Evolutionary conservation across 352 stramenopile genomes (phyloP).

Genomic region (Globisporangium apiculatum): DNA sequence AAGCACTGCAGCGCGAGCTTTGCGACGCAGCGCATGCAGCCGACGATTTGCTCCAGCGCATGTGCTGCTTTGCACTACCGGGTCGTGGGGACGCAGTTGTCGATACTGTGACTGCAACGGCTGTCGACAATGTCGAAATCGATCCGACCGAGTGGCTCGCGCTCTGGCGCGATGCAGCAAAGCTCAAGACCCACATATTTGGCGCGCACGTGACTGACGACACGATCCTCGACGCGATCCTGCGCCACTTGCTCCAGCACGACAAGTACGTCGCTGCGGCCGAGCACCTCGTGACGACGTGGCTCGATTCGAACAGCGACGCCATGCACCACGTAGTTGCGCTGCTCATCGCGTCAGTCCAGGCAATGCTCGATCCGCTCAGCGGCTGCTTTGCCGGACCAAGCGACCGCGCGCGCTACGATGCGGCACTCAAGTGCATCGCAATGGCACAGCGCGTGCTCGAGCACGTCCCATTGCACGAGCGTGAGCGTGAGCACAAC

Average conservation of each 20-base stretch:
- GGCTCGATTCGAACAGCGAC: slow-evolving; percentile 35
- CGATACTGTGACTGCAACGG: background rate
- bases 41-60: slow-evolving; percentile 31
- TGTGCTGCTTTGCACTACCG: slow-evolving; percentile 37
- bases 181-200: slow-evolving; percentile 69
- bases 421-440: slow-evolving; percentile 25
- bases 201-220: slow-evolving; percentile 49
- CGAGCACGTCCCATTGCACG: slow-evolving; percentile 14
- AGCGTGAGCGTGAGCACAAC: background rate
- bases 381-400: slow-evolving; percentile 24
- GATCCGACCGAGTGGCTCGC: slow-evolving; percentile 32
- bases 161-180: slow-evolving; percentile 52
- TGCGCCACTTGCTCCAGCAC: slow-evolving; percentile 36
- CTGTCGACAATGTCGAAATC: background rate
- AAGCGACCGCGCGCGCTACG: slow-evolving; percentile 19
- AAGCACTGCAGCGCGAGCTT: slow-evolving; percentile 16
- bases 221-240: slow-evolving; percentile 41
- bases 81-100: slow-evolving; percentile 3
- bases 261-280: slow-evolving; percentile 21
- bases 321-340: slow-evolving; percentile 37
- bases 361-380: slow-evolving; percentile 24
- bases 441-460: slow-evolving; percentile 28
- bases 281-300: slow-evolving; percentile 44
- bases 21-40: slow-evolving; percentile 3
- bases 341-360: slow-evolving; percentile 26